A percentile compares a stretch with the other conserved stretches of the same genome.
phyloP scores from a whole-genome alignment of 78 protist species.

The Dictyostelium brefeldianum region DNA sequence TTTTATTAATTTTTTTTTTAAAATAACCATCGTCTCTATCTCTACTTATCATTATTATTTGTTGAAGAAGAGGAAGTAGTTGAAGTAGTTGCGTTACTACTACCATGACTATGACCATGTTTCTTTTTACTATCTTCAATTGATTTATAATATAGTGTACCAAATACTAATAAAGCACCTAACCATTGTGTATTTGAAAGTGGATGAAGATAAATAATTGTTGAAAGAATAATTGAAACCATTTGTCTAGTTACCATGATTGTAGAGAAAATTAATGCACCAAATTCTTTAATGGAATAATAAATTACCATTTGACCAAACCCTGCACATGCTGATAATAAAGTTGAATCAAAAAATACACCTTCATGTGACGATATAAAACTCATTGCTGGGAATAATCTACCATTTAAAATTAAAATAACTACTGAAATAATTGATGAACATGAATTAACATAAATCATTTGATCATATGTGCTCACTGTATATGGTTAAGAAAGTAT shows the following conservation, averaged over 20 bases:
- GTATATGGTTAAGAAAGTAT: not conserved
- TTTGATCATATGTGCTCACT: conserved; percentile 85
- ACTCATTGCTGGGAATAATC: conserved; percentile 59
- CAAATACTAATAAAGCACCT: conserved; percentile 77
- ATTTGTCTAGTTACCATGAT: conserved; percentile 81
- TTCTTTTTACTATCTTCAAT: conserved; percentile 58
- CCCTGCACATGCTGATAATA: conserved; percentile 56
- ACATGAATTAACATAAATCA: conserved; percentile 83
- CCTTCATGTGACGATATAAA: conserved; percentile 33
- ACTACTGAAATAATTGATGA: conserved; percentile 46
- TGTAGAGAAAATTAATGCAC: conserved; percentile 83
- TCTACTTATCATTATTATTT: not conserved
- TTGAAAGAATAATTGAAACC: conserved; percentile 70
- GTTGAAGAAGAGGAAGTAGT: not conserved
- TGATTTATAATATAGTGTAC: conserved; percentile 77
- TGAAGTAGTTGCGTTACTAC: not conserved
- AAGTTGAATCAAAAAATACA: conserved; percentile 46
- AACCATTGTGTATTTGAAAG: conserved; percentile 72
- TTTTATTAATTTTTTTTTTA: not conserved
- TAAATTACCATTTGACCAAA: conserved; percentile 77
- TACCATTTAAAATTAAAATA: conserved; percentile 15
- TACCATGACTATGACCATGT: conserved; percentile 32
- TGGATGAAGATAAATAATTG: conserved; percentile 63
- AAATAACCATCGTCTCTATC: not conserved
- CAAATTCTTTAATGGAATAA: conserved; percentile 75